Conservation (phyloP, 345 rosid genomes). For the Populus tremula region DNA sequence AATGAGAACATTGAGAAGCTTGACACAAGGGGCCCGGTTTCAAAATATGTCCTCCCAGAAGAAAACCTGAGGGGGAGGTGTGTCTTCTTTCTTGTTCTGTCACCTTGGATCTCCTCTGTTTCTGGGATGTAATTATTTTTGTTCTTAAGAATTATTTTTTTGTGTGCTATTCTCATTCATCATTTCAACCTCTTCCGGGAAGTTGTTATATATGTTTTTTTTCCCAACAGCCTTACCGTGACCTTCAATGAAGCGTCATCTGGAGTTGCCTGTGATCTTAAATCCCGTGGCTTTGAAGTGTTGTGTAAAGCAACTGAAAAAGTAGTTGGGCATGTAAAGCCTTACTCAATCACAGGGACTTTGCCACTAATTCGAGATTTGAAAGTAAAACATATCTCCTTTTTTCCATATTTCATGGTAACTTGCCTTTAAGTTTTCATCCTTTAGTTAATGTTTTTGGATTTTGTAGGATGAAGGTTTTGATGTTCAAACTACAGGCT, state of each 20-base stretch:
- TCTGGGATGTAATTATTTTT: background rate
- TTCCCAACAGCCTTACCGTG: constrained; percentile 53
- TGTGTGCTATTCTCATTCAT: background rate
- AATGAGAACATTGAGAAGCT: constrained; percentile 71
- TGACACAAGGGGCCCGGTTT: constrained; percentile 74
- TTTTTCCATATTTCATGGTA: background rate
- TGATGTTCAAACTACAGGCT: constrained; percentile 91
- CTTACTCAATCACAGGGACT: constrained; percentile 93
- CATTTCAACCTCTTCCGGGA: background rate
- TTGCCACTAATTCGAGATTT: constrained; percentile 88
- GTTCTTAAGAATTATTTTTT: constrained; percentile 6
- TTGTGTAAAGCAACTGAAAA: constrained; percentile 87
- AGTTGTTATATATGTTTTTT: constrained; percentile 8
- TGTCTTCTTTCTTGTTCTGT: constrained; percentile 6
- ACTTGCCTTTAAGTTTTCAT: background rate
- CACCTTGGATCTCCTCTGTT: background rate
- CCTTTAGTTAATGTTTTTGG: constrained; percentile 3
- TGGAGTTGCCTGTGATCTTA: constrained; percentile 93
- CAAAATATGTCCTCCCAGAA: constrained; percentile 73
- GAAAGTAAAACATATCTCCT: constrained; percentile 45
- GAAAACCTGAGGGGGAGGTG: constrained; percentile 87
- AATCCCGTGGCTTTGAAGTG: constrained; percentile 82
- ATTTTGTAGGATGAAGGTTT: constrained; percentile 81
- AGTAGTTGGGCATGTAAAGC: constrained; percentile 84
- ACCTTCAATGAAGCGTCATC: constrained; percentile 70